Evolutionary conservation across 2,329 filamentous ascomycete genomes (phyloP).

Genomic region (Ambrosiella xylebori): DNA sequence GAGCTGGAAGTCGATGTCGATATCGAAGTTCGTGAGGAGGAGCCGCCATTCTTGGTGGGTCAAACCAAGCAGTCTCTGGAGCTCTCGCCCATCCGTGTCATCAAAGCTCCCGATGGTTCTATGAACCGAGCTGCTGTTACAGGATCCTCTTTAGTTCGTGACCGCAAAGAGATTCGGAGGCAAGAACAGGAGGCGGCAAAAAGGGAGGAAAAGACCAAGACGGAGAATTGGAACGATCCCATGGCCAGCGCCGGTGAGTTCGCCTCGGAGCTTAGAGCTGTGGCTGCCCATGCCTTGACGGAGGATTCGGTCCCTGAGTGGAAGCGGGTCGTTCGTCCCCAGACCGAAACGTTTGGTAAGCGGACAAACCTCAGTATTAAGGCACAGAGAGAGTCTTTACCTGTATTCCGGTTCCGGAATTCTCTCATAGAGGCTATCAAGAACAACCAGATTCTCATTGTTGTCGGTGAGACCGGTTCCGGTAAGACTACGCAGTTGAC

Average conservation of each 20-base stretch:
- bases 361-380: conserved; percentile 86
- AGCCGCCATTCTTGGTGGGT: conserved; percentile 85
- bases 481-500: conserved; percentile 96
- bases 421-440: conserved; percentile 75
- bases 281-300: conserved; percentile 41
- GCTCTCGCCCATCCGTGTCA: conserved; percentile 83
- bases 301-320: conserved; percentile 70
- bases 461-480: conserved; percentile 92
- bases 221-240: conserved; percentile 94
- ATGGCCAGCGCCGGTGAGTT: conserved; percentile 85
- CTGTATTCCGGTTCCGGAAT: conserved; percentile 74
- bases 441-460: conserved; percentile 82
- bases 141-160: conserved; percentile 72
- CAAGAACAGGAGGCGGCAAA: conserved; percentile 64
- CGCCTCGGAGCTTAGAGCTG: conserved; percentile 60
- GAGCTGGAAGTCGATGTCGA: conserved; percentile 94
- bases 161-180: conserved; percentile 73
- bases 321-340: conserved; percentile 69
- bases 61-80: conserved; percentile 95
- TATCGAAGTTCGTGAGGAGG: conserved; percentile 90
- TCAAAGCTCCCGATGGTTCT: conserved; percentile 96
- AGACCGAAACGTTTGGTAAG: conserved; percentile 67
- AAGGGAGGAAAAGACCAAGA: conserved; percentile 53
- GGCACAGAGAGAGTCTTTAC: conserved; percentile 76
- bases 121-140: conserved; percentile 94